These are phyloP conservation scores for Diatrype stigma DNA, from an alignment of 2,329 filamentous ascomycete species.

Conservation along the genomic window DNA sequence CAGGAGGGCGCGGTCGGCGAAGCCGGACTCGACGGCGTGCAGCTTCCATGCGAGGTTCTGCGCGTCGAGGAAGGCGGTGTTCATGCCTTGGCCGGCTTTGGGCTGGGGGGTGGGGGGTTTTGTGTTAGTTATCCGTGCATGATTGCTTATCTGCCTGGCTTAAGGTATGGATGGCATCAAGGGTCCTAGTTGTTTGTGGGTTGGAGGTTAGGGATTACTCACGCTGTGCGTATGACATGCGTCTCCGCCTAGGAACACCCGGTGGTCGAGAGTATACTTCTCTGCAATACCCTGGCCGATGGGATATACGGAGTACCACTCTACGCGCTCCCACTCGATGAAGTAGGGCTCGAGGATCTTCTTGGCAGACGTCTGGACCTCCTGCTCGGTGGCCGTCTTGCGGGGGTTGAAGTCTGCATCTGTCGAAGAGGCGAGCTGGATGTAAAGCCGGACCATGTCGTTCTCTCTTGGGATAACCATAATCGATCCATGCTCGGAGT, in stretches of 20 bases:
- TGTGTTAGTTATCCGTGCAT: not conserved
- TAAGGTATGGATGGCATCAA: not conserved
- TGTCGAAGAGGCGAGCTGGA: conserved; percentile 61
- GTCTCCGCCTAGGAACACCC: conserved; percentile 72
- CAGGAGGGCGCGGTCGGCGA: conserved; percentile 70
- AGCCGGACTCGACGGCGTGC: conserved; percentile 80
- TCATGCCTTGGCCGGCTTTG: conserved; percentile 78
- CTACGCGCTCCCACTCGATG: conserved; percentile 63
- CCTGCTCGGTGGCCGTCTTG: conserved; percentile 57
- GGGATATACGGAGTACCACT: conserved; percentile 75
- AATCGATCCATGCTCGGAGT: conserved; percentile 69
- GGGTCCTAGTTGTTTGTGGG: no score
- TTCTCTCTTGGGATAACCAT: conserved; percentile 75
- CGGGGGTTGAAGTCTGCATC: conserved; percentile 58
- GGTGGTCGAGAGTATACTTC: conserved; percentile 61
- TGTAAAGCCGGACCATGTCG: conserved; percentile 65
- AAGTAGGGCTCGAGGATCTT: conserved; percentile 62
- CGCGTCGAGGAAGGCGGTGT: conserved; percentile 74
- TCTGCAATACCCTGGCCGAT: conserved; percentile 72
- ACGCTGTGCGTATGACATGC: conserved; percentile 76
- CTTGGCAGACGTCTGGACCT: conserved; percentile 63
- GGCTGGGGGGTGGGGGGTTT: conserved; percentile 45
- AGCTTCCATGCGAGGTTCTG: conserved; percentile 96
- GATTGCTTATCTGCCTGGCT: no score
- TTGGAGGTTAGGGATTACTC: no score